Percentiles rank a stretch among this genome's conserved stretches.
Conservation (phyloP, 352 stramenopile genomes). For the Phytophthora cryptogea region DNA sequence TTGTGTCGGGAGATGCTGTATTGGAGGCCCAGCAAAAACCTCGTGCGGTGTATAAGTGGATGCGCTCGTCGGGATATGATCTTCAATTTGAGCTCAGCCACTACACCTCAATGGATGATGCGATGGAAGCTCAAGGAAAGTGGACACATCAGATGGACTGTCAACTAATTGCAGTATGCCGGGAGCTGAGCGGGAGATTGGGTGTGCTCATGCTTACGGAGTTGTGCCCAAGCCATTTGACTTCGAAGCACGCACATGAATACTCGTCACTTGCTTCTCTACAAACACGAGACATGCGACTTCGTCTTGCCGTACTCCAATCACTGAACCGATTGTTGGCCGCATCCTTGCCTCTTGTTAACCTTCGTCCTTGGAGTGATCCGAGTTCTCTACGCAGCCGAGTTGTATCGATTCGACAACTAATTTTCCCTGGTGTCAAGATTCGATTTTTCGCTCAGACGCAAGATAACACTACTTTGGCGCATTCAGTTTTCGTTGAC, state of each 20-base stretch:
- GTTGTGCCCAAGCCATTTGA: constrained; percentile 67
- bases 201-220: constrained; percentile 67
- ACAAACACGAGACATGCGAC: constrained; percentile 59
- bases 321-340: constrained; percentile 60
- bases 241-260: constrained; percentile 31
- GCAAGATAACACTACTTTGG: constrained; percentile 73
- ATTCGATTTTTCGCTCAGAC: constrained; percentile 73
- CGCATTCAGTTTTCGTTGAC: constrained; percentile 47
- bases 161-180: constrained; percentile 58
- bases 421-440: constrained; percentile 79
- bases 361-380: constrained; percentile 58
- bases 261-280: constrained; percentile 45
- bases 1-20: constrained; percentile 12
- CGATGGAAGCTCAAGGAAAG: constrained; percentile 53
- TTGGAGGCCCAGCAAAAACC: constrained; percentile 21
- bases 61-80: constrained; percentile 61
- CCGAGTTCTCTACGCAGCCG: constrained; percentile 53
- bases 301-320: constrained; percentile 65
- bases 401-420: constrained; percentile 58
- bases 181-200: constrained; percentile 46
- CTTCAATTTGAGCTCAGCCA: constrained; percentile 58
- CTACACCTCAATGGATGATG: constrained; percentile 46
- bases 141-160: constrained; percentile 81
- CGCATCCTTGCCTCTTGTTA: constrained; percentile 65
- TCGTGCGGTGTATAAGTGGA: constrained; percentile 47